Conservation (phyloP, 129 eudicot species). For the Lactuca saligna region DNA sequence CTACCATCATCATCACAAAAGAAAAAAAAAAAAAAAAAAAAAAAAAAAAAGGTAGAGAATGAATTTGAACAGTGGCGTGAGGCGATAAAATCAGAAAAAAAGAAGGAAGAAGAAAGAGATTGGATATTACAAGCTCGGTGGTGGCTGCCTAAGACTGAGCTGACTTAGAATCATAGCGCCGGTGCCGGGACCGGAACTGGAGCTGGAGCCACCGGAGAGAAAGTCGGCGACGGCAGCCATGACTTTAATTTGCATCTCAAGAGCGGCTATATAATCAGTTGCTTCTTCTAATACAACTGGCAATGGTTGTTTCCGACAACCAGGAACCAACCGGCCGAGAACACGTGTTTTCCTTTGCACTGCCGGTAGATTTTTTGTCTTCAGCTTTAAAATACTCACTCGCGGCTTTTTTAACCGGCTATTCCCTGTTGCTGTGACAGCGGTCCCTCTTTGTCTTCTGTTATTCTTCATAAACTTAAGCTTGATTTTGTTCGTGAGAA, state of each 20-base stretch:
- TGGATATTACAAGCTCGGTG: conserved; percentile 10
- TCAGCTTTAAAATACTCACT: conserved; percentile 45
- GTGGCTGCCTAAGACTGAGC: conserved; percentile 23
- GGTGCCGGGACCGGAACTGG: conserved; percentile 40
- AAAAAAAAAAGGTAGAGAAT: conserved; percentile 12
- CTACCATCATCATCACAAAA: conserved; percentile 16
- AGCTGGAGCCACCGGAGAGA: conserved; percentile 34
- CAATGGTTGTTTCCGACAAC: conserved; percentile 74
- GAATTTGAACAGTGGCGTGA: conserved; percentile 16
- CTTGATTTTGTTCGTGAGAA: conserved; percentile 48
- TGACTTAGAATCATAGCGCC: conserved; percentile 18
- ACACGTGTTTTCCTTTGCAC: conserved; percentile 59
- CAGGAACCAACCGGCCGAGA: conserved; percentile 65
- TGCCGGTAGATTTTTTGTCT: conserved; percentile 48
- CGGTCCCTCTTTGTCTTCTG: conserved; percentile 33
- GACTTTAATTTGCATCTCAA: conserved; percentile 77
- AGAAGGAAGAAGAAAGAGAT: conserved; percentile 1
- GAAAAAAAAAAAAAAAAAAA: not conserved
- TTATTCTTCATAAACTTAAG: conserved; percentile 31
- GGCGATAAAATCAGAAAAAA: conserved; percentile 1
- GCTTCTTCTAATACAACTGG: conserved; percentile 72
- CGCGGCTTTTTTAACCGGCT: conserved; percentile 48
- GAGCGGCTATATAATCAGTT: conserved; percentile 65
- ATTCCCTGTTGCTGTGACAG: conserved; percentile 21
- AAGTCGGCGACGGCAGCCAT: conserved; percentile 56